Base-by-base conservation (phyloP, 805 yeast genomes). In the Suhomyces tanzawaensis region DNA sequence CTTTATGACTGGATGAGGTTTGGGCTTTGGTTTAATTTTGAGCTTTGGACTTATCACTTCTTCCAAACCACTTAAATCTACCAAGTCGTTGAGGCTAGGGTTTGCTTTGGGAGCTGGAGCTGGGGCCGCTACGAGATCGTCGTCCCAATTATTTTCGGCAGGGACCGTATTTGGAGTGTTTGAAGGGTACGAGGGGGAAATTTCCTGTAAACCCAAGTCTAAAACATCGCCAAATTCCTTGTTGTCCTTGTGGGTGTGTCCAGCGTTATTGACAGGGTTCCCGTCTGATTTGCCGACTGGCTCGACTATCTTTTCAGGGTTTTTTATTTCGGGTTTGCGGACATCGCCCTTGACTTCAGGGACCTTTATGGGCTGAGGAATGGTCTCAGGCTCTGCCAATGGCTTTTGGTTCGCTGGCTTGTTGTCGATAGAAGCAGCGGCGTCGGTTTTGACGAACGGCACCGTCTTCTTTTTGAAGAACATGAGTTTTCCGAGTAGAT, bases 401-500 rank as follows among this genome's bases (percentile, higher is more conserved):
- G 13, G 13, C 6, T 24, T 24, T 8, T 9, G 14, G 27, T 7
- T 13, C 7, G 14, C 27, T n/a, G 27, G 27, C 13, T 24, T 24
- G 13, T 8, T 5, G 27, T 24, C 27, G 6, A 8, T n/a, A 5
- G 5, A 12, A 13, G 32, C 26, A 5, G 26, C 28, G 5, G 32
- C 32, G 23, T 33, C 29, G 11, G 36, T 29, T 13, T 38, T 26
- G 22, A 29, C 47, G 29, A 40, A 43, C 13, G 43, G 53, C 4
- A 46, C 35, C 31, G 49, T 50, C 32, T 24, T 40, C 44, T 40
- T 31, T 21, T 39, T 19, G 23, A 25, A 13, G 7, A 9, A 19
- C 4, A 22, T 15, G n/a, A 21, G 30, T 19, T 35, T 40, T 28
- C 22, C 16, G 15, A 33, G 19, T 31, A 24, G 27, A 6, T 27